These are phyloP conservation scores for Juncus effusus DNA, from an alignment of 176 grass and related monocot species.

Conservation along the genomic window DNA sequence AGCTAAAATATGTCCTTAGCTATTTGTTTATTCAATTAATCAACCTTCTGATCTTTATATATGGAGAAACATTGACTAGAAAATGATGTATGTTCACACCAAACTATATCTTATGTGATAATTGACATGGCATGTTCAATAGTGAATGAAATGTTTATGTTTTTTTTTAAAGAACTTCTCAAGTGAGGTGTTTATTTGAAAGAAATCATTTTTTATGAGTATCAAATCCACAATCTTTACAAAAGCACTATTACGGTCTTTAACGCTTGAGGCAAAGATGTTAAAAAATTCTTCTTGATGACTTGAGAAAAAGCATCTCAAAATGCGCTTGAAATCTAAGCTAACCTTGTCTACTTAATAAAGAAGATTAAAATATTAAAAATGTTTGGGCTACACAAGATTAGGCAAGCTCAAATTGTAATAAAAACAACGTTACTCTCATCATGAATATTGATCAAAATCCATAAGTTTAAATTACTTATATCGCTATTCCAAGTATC, in stretches of 20 bases:
- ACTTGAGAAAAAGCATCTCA: slow-evolving; percentile 35
- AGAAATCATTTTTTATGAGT: not conserved
- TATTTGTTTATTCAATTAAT: slow-evolving; percentile 15
- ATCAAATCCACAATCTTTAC: too few species aligned
- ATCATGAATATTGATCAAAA: too few species aligned
- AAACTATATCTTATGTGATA: not conserved
- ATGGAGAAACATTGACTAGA: not conserved
- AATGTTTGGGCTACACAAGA: too few species aligned
- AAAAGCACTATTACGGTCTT: too few species aligned
- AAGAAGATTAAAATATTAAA: not conserved
- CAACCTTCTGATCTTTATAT: slow-evolving; percentile 19
- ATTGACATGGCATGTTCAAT: too few species aligned
- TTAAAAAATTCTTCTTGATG: not conserved
- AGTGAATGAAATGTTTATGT: too few species aligned
- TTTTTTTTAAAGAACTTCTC: not conserved
- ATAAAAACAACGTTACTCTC: too few species aligned
- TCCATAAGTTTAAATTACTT: too few species aligned
- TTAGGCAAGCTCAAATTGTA: too few species aligned
- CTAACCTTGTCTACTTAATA: slow-evolving; percentile 43
- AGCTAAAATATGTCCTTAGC: slow-evolving; percentile 25
- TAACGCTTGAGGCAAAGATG: not conserved
- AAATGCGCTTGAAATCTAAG: slow-evolving; percentile 89
- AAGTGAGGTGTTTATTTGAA: not conserved
- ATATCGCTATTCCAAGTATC: too few species aligned
- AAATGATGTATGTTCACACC: slow-evolving; percentile 17